Conservation (phyloP, 352 stramenopile genomes). For the Phytophthora pinifolia region DNA sequence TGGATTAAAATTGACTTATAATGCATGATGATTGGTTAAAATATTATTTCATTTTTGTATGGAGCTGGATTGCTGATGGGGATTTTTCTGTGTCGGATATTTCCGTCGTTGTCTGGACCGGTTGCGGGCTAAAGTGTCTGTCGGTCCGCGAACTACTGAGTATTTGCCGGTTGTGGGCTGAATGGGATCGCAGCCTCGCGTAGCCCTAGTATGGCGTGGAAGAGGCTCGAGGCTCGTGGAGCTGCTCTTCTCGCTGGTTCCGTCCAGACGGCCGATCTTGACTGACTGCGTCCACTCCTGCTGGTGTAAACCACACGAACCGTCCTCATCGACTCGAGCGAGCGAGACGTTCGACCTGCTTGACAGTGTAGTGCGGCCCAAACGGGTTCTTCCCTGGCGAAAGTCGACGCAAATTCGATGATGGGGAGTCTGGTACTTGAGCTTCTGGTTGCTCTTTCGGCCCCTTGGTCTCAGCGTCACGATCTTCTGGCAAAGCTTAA, state of each 20-base stretch:
- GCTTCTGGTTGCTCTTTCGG: slow-evolving; percentile 13
- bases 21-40: no score
- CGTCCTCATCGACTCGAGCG: slow-evolving; percentile 55
- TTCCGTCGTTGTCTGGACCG: no score
- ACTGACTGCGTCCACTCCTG: slow-evolving; percentile 57
- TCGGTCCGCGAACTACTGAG: no score
- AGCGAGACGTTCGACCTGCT: slow-evolving; percentile 66
- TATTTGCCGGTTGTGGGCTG: no score
- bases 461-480: slow-evolving; percentile 18
- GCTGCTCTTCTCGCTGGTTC: slow-evolving; percentile 19
- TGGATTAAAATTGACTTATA: no score
- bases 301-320: slow-evolving; percentile 54
- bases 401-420: slow-evolving; percentile 4
- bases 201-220: slow-evolving; percentile 53
- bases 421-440: slow-evolving; percentile 11
- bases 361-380: slow-evolving; percentile 55
- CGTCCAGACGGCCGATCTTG: slow-evolving; percentile 27
- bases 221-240: slow-evolving; percentile 41
- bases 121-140: no score
- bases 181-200: no score
- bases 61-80: no score
- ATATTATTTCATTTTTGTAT: no score
- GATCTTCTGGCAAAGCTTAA: slow-evolving; percentile 56
- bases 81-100: no score
- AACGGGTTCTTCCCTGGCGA: slow-evolving; percentile 41